A percentile compares a stretch with the other conserved stretches of the same genome.
These are phyloP conservation scores for Triticum turgidum DNA, from an alignment of 176 grass and related monocot genomes.

Conservation along the genomic window DNA sequence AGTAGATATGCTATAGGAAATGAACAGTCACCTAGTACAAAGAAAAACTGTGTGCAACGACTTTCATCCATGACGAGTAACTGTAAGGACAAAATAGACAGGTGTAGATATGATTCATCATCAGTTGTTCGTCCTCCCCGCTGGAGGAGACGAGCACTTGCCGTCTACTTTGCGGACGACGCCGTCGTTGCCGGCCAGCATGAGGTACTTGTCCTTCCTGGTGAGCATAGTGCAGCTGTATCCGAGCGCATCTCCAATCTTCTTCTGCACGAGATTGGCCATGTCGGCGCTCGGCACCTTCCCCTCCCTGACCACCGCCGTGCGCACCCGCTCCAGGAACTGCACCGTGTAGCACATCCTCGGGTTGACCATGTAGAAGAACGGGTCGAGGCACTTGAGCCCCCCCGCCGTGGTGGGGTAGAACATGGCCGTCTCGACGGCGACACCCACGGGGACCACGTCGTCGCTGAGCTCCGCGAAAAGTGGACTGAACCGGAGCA, in stretches of 20 bases:
- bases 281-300: slow-evolving; percentile 27
- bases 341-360: slow-evolving; percentile 53
- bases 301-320: background rate
- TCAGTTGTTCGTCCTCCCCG: background rate
- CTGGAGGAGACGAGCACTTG: background rate
- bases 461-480: slow-evolving; percentile 64
- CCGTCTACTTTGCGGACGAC: too few species aligned
- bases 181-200: slow-evolving; percentile 79
- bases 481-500: slow-evolving; percentile 74
- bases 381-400: slow-evolving; percentile 65
- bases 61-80: too few species aligned
- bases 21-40: too few species aligned
- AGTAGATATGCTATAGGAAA: too few species aligned
- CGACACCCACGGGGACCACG: slow-evolving; percentile 54
- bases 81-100: too few species aligned
- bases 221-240: slow-evolving; percentile 68
- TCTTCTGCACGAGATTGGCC: slow-evolving; percentile 61
- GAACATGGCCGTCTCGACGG: slow-evolving; percentile 62
- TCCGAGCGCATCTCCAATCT: slow-evolving; percentile 58
- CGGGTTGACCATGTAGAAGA: slow-evolving; percentile 66
- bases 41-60: too few species aligned
- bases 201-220: slow-evolving; percentile 81
- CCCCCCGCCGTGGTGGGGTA: slow-evolving; percentile 68
- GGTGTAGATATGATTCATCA: background rate
- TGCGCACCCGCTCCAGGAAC: slow-evolving; percentile 52